Percentiles rank a stretch among this genome's conserved stretches.
Evolutionary conservation across 2,329 filamentous ascomycete species (phyloP).

Genomic region (Clarireedia monteithiana): DNA sequence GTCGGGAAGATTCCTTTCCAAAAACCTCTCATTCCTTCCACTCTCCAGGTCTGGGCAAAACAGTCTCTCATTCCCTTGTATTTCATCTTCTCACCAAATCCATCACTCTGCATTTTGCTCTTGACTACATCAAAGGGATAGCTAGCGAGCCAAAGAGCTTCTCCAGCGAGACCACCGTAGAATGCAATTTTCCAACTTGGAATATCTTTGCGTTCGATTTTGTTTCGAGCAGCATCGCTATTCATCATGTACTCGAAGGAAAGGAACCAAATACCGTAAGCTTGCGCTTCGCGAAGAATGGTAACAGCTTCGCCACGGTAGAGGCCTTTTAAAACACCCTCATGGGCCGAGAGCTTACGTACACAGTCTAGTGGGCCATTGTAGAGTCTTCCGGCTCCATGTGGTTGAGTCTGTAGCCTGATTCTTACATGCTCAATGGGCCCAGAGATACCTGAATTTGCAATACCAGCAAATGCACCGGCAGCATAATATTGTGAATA

Average conservation of each 20-base stretch:
- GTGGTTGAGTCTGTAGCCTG: slow-evolving; percentile 90
- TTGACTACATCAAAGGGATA: slow-evolving; percentile 98
- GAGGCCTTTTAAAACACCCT: slow-evolving; percentile 63
- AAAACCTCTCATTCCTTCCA: slow-evolving; percentile 75
- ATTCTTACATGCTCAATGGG: slow-evolving; percentile 98
- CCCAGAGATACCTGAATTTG: slow-evolving; percentile 80
- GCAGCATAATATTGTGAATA: slow-evolving; percentile 86
- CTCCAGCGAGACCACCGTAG: slow-evolving; percentile 89
- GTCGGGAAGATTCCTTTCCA: slow-evolving; percentile 94
- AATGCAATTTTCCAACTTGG: slow-evolving; percentile 78
- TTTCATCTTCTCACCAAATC: slow-evolving; percentile 63
- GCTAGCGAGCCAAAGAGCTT: slow-evolving; percentile 85
- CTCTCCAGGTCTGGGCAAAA: slow-evolving; percentile 72
- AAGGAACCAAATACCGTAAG: slow-evolving; percentile 93
- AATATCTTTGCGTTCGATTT: slow-evolving; percentile 66
- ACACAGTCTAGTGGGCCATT: slow-evolving; percentile 83
- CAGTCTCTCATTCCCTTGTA: slow-evolving; percentile 83
- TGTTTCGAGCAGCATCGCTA: slow-evolving; percentile 71
- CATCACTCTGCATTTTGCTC: slow-evolving; percentile 99
- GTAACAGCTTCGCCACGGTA: slow-evolving; percentile 88
- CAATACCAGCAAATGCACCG: slow-evolving; percentile 85
- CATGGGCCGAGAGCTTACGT: slow-evolving; percentile 63
- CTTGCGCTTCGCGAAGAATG: slow-evolving; percentile 79
- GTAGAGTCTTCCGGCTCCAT: slow-evolving; percentile 74
- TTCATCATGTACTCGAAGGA: slow-evolving; percentile 97